Evolutionary conservation across 805 yeast genomes (phyloP), one percentile per base, ranked within the genome.

Genomic region (Kodamaea lidongshanica): DNA sequence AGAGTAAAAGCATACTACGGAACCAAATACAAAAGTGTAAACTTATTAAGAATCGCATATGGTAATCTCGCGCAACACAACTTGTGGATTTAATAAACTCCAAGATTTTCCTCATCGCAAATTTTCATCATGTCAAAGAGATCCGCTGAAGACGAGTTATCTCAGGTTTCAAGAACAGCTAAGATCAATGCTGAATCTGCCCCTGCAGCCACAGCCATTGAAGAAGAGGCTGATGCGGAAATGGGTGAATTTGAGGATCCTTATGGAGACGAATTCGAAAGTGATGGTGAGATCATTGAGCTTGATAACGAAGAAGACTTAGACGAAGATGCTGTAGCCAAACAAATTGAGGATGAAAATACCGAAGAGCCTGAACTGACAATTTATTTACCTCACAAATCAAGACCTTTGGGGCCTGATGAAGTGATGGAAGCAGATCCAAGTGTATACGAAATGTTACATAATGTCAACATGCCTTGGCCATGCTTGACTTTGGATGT

Each of bases 351-450:
- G 45, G 57, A 61, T 31, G 32, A 51, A 29, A 59, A 62, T 17
- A 57, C 61, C 33, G 40, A 45, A 11, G 49, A 50, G 16, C 46
- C 54, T 9, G 61, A 58, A 34, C 60, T 66, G 12, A 60, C 75
- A 27, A 61, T 89, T 25, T 92, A 84, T 58, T 66, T 92, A 41
- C 97, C 98, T 12, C 94, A 87, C 52, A 72, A 77, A 58, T 79
- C 92, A 16, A 77, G 74, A 46, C 96, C 96, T 5, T 68, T 92
- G 43, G 96, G 96, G 1, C 94, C 95, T 2, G 95, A 86, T 61
- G 97, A 92, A 63, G 94, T 82, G 8, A 68, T 92, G 51, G 96
- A 89, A 61, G 95, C 97, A 1, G 98, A 92, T 60, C 95, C 95
- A 25, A 67, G 87, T 6, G 96, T 89, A 3, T 92, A 92, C 54